phyloP scores from a whole-genome alignment of 1,139 yeast genomes.

The Pichia inconspicua region DNA sequence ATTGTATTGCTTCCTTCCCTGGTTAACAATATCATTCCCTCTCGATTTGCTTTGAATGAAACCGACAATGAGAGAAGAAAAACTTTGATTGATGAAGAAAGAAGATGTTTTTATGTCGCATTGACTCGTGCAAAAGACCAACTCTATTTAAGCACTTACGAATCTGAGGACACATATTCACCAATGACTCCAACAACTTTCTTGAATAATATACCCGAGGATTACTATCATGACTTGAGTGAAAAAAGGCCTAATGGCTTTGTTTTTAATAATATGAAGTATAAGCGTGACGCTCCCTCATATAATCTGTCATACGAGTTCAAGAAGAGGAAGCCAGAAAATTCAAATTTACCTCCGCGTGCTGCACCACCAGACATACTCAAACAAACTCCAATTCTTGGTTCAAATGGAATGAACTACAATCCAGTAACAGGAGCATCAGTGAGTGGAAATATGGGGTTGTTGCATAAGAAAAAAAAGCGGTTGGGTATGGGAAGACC shows the following conservation, averaged over 20 bases:
- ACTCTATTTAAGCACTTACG: conserved; percentile 20
- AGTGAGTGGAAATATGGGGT: background rate
- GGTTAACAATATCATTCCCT: conserved; percentile 39
- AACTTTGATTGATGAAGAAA: conserved; percentile 50
- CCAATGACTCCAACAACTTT: background rate
- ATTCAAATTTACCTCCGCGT: background rate
- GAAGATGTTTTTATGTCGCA: conserved; percentile 83
- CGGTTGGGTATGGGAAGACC: conserved; percentile 25
- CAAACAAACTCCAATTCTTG: background rate
- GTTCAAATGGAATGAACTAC: conserved; percentile 2
- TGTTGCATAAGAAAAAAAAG: conserved; percentile 7
- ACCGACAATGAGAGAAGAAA: conserved; percentile 16
- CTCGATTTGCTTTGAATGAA: conserved; percentile 21
- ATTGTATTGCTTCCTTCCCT: conserved; percentile 75
- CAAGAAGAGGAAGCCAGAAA: background rate
- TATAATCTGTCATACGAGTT: background rate
- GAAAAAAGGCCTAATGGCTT: background rate
- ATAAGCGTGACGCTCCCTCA: background rate
- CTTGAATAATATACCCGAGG: background rate
- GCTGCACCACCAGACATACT: background rate
- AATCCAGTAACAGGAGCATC: conserved; percentile 12
- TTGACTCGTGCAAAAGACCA: conserved; percentile 65
- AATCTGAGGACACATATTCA: background rate
- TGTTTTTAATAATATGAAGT: background rate
- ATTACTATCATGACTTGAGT: background rate